phyloP scores from a whole-genome alignment of 345 rosid species.

The Cardamine chenopodiifolia region DNA sequence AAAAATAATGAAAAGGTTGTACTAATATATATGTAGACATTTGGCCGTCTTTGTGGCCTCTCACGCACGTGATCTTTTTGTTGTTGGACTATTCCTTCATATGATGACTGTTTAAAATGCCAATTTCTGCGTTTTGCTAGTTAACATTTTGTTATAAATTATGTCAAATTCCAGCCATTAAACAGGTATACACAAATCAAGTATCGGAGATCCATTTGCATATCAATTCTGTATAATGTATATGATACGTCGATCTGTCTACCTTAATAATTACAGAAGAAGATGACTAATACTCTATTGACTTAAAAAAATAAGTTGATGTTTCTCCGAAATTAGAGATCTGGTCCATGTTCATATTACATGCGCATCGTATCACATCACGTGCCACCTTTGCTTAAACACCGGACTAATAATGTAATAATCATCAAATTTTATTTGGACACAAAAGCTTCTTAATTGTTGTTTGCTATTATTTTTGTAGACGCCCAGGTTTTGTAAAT shows the following conservation, averaged over 20 bases:
- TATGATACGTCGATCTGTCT: constrained; percentile 33
- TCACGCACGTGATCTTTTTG: not conserved
- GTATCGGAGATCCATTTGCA: not conserved
- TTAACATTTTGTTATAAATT: not conserved
- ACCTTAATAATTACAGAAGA: constrained; percentile 24
- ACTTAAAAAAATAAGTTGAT: not conserved
- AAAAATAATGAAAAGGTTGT: too few species aligned
- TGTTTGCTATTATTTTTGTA: constrained; percentile 8
- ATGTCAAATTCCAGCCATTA: constrained; percentile 7
- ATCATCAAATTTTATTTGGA: not conserved
- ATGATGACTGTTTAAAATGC: not conserved
- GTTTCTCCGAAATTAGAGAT: constrained; percentile 39
- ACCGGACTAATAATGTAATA: constrained; percentile 9
- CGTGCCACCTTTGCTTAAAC: constrained; percentile 38
- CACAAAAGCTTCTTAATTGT: not conserved
- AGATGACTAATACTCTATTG: not conserved
- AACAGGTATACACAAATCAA: not conserved
- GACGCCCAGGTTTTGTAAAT: not conserved
- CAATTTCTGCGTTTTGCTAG: not conserved
- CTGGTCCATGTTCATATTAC: constrained; percentile 33
- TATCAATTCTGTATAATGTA: not conserved
- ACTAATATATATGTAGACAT: not conserved
- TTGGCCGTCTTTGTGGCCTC: not conserved
- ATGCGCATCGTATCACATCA: constrained; percentile 15
- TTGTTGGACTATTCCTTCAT: not conserved